Conservation (phyloP, 495 filamentous ascomycete species). For the Annulohypoxylon moriforme region DNA sequence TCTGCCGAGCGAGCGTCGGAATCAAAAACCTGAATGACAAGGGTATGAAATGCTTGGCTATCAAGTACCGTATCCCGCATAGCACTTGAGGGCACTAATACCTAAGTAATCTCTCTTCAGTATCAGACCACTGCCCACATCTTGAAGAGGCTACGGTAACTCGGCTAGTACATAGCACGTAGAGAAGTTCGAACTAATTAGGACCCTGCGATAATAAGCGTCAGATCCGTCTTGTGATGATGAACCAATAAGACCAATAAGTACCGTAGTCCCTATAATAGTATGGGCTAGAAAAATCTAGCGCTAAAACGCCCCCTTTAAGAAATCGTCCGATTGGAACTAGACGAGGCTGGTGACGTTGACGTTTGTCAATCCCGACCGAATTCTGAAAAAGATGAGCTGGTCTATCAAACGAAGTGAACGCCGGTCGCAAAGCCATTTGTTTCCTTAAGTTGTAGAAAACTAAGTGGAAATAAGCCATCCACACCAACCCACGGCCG, state of each 20-base stretch:
- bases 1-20: conserved; percentile 16
- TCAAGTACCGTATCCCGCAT: conserved; percentile 18
- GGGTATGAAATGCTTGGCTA: conserved; percentile 17
- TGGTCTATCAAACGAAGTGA: conserved; percentile 28
- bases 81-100: not conserved
- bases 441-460: not conserved
- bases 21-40: conserved; percentile 12
- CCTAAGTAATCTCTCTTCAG: conserved; percentile 16
- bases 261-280: not conserved
- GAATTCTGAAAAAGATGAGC: conserved; percentile 16
- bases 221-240: conserved; percentile 33
- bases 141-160: conserved; percentile 11
- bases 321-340: conserved; percentile 16
- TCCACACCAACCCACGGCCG: conserved; percentile 8
- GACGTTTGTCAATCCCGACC: conserved; percentile 15
- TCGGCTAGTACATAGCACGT: too few relatives aligned
- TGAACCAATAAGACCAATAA: conserved; percentile 15
- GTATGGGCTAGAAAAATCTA: conserved; percentile 20
- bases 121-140: conserved; percentile 39
- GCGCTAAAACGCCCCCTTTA: conserved; percentile 12
- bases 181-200: conserved; percentile 22
- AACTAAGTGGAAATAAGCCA: not conserved
- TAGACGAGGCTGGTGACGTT: conserved; percentile 23
- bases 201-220: conserved; percentile 24
- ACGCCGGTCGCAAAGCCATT: not conserved